Conservation (phyloP, 805 yeast genomes). For the Hanseniaspora vineae region DNA sequence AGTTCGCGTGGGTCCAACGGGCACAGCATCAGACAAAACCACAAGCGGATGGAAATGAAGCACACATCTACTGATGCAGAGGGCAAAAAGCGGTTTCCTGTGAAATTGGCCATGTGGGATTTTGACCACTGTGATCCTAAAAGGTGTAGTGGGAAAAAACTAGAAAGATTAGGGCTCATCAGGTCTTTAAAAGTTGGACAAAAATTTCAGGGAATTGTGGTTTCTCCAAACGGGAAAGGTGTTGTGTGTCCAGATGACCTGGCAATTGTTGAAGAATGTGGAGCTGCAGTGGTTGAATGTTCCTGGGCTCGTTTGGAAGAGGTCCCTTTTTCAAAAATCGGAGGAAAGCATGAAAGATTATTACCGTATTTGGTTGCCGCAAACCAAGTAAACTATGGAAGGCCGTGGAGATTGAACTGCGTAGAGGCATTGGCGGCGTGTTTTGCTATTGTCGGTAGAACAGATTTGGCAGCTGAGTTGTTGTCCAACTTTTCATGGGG, state of each 20-base stretch:
- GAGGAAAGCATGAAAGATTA: slow-evolving; percentile 78
- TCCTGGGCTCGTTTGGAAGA: slow-evolving; percentile 98
- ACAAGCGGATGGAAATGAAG: slow-evolving; percentile 28
- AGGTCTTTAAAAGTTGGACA: slow-evolving; percentile 78
- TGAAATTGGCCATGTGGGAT: slow-evolving; percentile 96
- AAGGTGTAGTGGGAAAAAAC: slow-evolving; percentile 88
- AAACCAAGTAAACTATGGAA: slow-evolving; percentile 92
- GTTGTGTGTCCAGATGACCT: slow-evolving; percentile 84
- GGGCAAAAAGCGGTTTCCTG: slow-evolving; percentile 42
- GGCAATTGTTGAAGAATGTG: slow-evolving; percentile 61
- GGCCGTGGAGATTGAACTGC: slow-evolving; percentile 91
- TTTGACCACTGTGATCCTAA: slow-evolving; percentile 98
- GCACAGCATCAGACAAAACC: slow-evolving; percentile 42
- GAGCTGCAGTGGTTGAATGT: slow-evolving; percentile 98
- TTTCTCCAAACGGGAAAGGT: slow-evolving; percentile 82
- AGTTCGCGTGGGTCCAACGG: slow-evolving; percentile 38
- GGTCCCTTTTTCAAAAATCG: slow-evolving; percentile 86
- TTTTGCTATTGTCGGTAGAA: slow-evolving; percentile 83
- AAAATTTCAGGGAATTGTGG: slow-evolving; percentile 80
- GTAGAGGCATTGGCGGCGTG: slow-evolving; percentile 97
- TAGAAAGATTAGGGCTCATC: slow-evolving; percentile 79
- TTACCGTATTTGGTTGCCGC: slow-evolving; percentile 92
- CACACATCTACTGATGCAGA: slow-evolving; percentile 10
- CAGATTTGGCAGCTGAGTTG: slow-evolving; percentile 75
- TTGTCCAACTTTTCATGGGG: slow-evolving; percentile 89